Base-by-base conservation (phyloP, 805 yeast genomes). In the Metschnikowia bowlesiae region DNA sequence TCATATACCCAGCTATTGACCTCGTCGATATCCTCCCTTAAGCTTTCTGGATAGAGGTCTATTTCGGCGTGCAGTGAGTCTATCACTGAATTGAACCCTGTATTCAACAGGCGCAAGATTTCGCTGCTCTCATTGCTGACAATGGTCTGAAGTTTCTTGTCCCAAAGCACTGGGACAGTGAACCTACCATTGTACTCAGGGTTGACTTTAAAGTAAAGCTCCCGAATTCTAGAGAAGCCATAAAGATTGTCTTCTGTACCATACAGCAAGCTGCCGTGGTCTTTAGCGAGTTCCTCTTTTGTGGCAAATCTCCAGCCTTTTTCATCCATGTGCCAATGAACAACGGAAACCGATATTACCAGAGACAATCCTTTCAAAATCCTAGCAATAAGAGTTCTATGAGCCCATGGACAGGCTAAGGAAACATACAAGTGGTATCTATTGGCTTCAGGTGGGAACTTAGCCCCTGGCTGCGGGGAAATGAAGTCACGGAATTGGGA, bases 391-490 rank as follows among this genome's bases (percentile, higher is more conserved):
- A 91, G 73, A 0, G 91, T 82, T 54, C 98, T 78, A 63, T 89
- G 96, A 1, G 97, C 97, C 91, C 97, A 92, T 4, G 99, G 98
- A 69, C 99, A 92, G 1, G 96, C 96, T 44, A 77, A 74, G 0
- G 94, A 85, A 9, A 89, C 96, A 60, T 87, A 91, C 49, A 90
- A 76, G 68, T 91, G 96, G 64, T 92, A 92, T 61, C 99, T 78
- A 51, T 81, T 81, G 42, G 78, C 75, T 62, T 89, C 96, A 4
- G 96, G 89, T 14, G 82, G 73, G 64, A 82, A 88, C 53, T 75
- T 67, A 11, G 89, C 79, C 13, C 83, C 87, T 1, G 81, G 74
- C 29, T 71, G 70, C 1, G 77, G 58, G 2, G 87, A 79, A 42
- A 90, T 82, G 26, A 68, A 67, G 61, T 85, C 80, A 63, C 96